Base-by-base conservation (phyloP, 192 early-diverging fungal species). In the Rhizoclosmatium globosum region DNA sequence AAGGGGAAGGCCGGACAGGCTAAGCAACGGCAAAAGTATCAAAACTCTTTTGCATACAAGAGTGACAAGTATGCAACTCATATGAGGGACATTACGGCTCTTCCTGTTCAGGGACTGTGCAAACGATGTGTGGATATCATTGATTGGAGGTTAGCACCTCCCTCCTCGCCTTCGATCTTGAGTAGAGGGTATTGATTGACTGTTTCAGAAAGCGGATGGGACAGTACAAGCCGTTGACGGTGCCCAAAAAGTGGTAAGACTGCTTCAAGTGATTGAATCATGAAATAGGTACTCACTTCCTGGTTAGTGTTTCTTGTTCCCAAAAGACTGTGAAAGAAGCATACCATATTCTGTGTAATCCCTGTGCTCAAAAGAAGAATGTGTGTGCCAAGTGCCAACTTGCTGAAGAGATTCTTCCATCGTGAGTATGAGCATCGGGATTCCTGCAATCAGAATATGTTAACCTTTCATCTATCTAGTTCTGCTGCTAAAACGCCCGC, bases 221-320 rank as follows among this genome's bases (percentile, higher is more conserved):
- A 82, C 96, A 98, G 85, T 99, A 99, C 87, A 99, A 98, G 89
- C 95, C 96, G 47, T 89, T 99, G 79, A 96, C 95, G 31, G 88
- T 87, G 38, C 89, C 93, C 68, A 96, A 96, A 83, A 95, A 93
- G 78, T 99, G 94, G 93, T 94, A 82, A 82, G 79, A 45, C 23
- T n/a, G 50, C 15, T 0, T 13, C 15, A 76, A 77, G 77, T 4
- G 19, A 44, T 31, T 57, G 11, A 61, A 53, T 13, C 6, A 53
- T 13, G 17, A 53, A 17, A 7, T 53, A 15, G 48, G 15, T 9
- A 53, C 15, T 68, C 66, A 41, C 66, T 71, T 4, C 46, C 4
- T 47, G n/a, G 42, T 3, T 72, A 92, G 91, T 78, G 85, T 93
- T 31, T 67, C 58, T 23, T 99, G 98, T 84, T 70, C 92, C 59